These are phyloP conservation scores for Crithidia bombi DNA, from an alignment of 208 protist species.

Conservation along the genomic window DNA sequence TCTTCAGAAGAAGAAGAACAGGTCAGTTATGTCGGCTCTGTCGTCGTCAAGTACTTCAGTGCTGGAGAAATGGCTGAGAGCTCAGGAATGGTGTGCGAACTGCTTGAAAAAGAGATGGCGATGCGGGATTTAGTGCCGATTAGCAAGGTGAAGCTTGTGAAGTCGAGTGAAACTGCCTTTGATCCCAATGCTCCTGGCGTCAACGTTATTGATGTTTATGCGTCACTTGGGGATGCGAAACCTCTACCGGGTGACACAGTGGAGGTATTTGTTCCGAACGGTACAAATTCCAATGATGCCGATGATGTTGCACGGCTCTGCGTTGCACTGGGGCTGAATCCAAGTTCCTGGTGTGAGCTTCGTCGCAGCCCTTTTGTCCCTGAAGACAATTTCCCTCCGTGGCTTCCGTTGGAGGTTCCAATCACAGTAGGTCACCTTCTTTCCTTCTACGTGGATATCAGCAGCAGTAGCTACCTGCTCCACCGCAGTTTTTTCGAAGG, in stretches of 20 bases:
- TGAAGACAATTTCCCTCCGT: slow-evolving; percentile 76
- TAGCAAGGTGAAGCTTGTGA: slow-evolving; percentile 15
- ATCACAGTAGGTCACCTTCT: slow-evolving; percentile 75
- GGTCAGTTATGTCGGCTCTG: slow-evolving; percentile 67
- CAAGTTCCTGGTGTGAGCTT: slow-evolving; percentile 64
- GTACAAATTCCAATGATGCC: slow-evolving; percentile 1
- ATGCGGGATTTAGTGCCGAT: slow-evolving; percentile 23
- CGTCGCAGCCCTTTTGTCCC: slow-evolving; percentile 84
- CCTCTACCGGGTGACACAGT: slow-evolving; percentile 72
- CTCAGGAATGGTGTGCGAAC: neutral
- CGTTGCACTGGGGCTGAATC: slow-evolving; percentile 47
- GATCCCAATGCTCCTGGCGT: slow-evolving; percentile 22
- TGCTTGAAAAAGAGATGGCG: slow-evolving; percentile 23
- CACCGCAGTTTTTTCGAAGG: slow-evolving; percentile 77
- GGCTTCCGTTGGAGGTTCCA: slow-evolving; percentile 67
- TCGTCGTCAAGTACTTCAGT: slow-evolving; percentile 69
- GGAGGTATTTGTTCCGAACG: slow-evolving; percentile 81
- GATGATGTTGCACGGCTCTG: slow-evolving; percentile 73
- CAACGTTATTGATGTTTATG: slow-evolving; percentile 31
- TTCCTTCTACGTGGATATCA: slow-evolving; percentile 81
- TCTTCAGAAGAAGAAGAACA: slow-evolving; percentile 33
- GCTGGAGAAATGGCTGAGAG: neutral
- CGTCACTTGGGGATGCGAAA: slow-evolving; percentile 1
- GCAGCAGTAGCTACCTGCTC: slow-evolving; percentile 81
- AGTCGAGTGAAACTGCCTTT: slow-evolving; percentile 16